phyloP scores from a whole-genome alignment of 2,329 filamentous ascomycete genomes.

The Atkinsonella hypoxylon region DNA sequence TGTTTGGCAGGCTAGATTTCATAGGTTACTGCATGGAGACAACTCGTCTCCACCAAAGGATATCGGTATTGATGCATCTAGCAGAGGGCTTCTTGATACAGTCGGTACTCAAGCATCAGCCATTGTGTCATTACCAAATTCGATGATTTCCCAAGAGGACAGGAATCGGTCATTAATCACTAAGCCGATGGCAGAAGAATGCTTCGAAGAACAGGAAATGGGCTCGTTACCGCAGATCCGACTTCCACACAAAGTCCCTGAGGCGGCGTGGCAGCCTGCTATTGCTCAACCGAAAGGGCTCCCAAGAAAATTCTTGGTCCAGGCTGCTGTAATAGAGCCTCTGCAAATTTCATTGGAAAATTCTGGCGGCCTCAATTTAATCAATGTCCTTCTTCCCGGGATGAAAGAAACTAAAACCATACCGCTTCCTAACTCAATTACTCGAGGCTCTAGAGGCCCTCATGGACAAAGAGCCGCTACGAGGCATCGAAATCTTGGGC shows the following conservation, averaged over 20 bases:
- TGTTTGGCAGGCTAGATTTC: slow-evolving; percentile 75
- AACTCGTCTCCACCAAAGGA: slow-evolving; percentile 48
- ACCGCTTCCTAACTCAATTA: slow-evolving; percentile 23
- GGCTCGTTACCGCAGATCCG: slow-evolving; percentile 62
- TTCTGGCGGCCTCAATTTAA: slow-evolving; percentile 21
- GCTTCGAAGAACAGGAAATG: slow-evolving; percentile 72
- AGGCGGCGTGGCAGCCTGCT: slow-evolving; percentile 51
- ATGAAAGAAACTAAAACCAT: slow-evolving; percentile 27
- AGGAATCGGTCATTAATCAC: slow-evolving; percentile 37
- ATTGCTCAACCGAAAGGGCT: slow-evolving; percentile 41
- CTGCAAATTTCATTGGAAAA: slow-evolving; percentile 22
- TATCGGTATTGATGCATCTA: slow-evolving; percentile 54
- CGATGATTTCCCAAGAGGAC: slow-evolving; percentile 13
- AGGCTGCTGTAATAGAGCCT: slow-evolving; percentile 22
- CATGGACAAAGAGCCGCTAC: slow-evolving; percentile 10
- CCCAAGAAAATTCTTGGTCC: slow-evolving; percentile 36
- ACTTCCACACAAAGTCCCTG: slow-evolving; percentile 51
- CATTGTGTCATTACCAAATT: slow-evolving; percentile 55
- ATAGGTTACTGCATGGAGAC: slow-evolving; percentile 59
- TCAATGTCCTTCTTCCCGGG: slow-evolving; percentile 30
- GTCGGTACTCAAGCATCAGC: slow-evolving; percentile 36
- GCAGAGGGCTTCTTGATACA: slow-evolving; percentile 54
- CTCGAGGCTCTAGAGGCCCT: slow-evolving; percentile 19
- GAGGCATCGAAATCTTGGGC: slow-evolving; percentile 19
- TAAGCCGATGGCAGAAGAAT: slow-evolving; percentile 64